Evolutionary conservation across 2,329 filamentous ascomycete genomes (phyloP), one percentile per base, ranked within the genome.

Genomic region (Macrophomina tecta): DNA sequence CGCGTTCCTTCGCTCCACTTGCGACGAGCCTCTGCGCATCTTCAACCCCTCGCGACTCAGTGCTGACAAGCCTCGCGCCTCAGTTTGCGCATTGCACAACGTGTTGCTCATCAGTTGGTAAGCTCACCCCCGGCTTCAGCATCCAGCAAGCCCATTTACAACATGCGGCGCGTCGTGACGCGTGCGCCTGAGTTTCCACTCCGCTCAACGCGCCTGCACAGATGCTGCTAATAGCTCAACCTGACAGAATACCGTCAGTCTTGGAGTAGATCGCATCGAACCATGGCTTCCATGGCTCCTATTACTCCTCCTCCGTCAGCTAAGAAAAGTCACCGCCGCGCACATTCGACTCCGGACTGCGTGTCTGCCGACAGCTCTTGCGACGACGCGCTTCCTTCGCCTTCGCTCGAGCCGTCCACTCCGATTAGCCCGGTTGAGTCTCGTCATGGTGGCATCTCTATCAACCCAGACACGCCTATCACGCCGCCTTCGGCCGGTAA

Each of bases 21-120:
- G 56, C 56, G 18, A 61, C n/a, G 12, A 18, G 23, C 38, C 9
- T 9, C 14, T 38, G 42, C 42, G 14, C 16, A 48, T 5, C 9
- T 7, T 62, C 45, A 38, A 9, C 28, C 12, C 18, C 16, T 62
- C 32, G 45, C 30, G 9, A 28, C 56, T 8, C 30, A 30, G 30
- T 49, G 32, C 58, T 62, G 45, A 14, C 45, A 38, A 11, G 5
- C 58, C 38, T 28, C 45, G 45, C 58, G 49, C 49, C 58, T 14
- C 45, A 5, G 18, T 32, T 51, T 49, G 45, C 42, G 45, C 45
- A 23, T 62, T 49, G 58, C 58, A 62, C 45, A 8, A 45, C 58
- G 18, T 32, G 3, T 28, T 32, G 45, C 45, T n/a, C 32, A 49
- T 32, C 32, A 28, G 32, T 38, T 49, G 32, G 58, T 62, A 62